A percentile compares a stretch with the other conserved stretches of the same genome.
Evolutionary conservation across 2,329 filamentous ascomycete species (phyloP).

Genomic region (Colletotrichum cereale): DNA sequence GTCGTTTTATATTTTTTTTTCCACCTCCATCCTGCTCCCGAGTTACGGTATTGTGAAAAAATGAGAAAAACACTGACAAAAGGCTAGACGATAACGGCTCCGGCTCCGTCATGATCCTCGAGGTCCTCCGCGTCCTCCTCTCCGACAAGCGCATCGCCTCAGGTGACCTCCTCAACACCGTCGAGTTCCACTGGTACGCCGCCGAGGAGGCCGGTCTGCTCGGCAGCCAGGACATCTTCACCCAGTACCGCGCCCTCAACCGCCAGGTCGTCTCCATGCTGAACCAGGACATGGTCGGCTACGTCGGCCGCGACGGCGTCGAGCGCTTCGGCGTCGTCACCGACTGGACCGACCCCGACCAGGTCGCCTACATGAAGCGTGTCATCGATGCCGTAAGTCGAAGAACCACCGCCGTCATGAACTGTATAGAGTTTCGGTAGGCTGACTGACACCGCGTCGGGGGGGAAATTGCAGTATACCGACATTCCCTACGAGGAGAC

Average conservation of each 20-base stretch:
- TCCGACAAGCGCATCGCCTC: slow-evolving; percentile 71
- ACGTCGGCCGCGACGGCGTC: slow-evolving; percentile 47
- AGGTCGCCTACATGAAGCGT: slow-evolving; percentile 54
- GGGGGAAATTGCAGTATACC: slow-evolving; percentile 46
- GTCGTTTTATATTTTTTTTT: too few relatives aligned
- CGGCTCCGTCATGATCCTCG: slow-evolving; percentile 83
- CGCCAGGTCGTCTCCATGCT: slow-evolving; percentile 56
- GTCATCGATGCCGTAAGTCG: slow-evolving; percentile 46
- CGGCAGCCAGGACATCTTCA: slow-evolving; percentile 71
- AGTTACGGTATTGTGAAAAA: background rate
- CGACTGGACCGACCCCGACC: slow-evolving; percentile 52
- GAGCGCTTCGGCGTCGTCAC: slow-evolving; percentile 55
- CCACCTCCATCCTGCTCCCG: background rate
- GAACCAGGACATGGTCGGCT: slow-evolving; percentile 60
- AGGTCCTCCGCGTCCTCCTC: slow-evolving; percentile 79
- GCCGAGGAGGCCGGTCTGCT: slow-evolving; percentile 85
- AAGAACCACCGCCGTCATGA: background rate
- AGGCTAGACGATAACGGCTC: slow-evolving; percentile 78
- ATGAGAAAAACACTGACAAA: background rate
- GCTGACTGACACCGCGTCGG: background rate
- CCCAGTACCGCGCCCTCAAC: slow-evolving; percentile 50
- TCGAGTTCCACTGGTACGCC: slow-evolving; percentile 91
- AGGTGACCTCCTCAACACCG: slow-evolving; percentile 76
- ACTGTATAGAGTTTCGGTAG: background rate
- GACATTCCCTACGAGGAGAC: slow-evolving; percentile 59